A percentile compares a stretch with the other conserved stretches of the same genome.
Conservation (phyloP, 169 alveolate species). For the Plasmodium malariae region DNA sequence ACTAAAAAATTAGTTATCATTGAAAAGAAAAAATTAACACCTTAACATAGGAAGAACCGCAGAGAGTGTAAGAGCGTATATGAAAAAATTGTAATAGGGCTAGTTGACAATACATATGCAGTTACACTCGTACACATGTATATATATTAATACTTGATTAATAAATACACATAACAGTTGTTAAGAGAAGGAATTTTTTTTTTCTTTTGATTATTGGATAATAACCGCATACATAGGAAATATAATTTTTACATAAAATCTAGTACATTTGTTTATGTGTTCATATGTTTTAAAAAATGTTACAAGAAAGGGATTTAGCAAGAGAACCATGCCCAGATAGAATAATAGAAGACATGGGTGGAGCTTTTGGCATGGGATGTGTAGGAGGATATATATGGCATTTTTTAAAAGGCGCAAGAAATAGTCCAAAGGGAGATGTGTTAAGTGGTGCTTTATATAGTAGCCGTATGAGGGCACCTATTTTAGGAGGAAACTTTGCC, state of each 20-base stretch:
- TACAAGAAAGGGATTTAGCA: constrained; percentile 89
- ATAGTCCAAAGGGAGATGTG: constrained; percentile 93
- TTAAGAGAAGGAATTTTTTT: no score
- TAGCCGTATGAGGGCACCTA: constrained; percentile 94
- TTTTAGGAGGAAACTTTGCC: constrained; percentile 96
- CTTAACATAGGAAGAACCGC: not conserved
- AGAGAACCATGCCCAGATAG: constrained; percentile 98
- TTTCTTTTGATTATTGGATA: no score
- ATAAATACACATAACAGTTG: no score
- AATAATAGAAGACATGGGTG: constrained; percentile 96
- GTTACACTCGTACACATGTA: no score
- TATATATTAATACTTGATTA: no score
- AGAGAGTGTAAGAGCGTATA: constrained; percentile 5
- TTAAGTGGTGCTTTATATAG: constrained; percentile 93
- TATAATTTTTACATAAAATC: no score
- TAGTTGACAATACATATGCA: no score
- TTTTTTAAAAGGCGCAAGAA: constrained; percentile 93
- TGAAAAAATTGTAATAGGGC: not conserved
- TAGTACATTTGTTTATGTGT: not conserved
- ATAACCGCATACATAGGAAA: no score
- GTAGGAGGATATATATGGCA: constrained; percentile 95
- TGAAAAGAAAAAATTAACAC: constrained; percentile 17
- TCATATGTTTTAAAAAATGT: constrained; percentile 73
- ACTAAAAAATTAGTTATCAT: not conserved
- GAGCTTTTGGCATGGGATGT: constrained; percentile 97